A percentile compares a stretch with the other conserved stretches of the same genome.
These are phyloP conservation scores for Coemansia sp. DNA, from an alignment of 192 early-diverging fungal species.

Conservation along the genomic window DNA sequence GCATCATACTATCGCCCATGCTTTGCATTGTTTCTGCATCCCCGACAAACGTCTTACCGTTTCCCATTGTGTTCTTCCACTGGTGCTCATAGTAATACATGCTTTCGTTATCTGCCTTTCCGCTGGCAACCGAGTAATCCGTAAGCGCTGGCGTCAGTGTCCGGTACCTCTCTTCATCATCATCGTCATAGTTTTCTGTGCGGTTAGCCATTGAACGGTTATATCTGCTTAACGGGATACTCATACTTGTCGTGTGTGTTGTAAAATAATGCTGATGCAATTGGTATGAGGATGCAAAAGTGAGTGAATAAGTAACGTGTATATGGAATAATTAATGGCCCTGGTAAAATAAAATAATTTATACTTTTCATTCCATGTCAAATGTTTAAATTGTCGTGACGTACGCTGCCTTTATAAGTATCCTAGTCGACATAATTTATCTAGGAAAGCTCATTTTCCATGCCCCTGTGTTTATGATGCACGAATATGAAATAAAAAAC, in stretches of 20 bases:
- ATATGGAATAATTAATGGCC: neutral
- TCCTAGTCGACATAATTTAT: no score
- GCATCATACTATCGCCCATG: neutral
- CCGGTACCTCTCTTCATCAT: slow-evolving; percentile 10
- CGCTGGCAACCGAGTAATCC: neutral
- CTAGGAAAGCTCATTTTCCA: no score
- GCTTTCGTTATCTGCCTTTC: neutral
- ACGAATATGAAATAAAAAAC: no score
- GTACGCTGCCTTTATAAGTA: no score
- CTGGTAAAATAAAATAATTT: no score
- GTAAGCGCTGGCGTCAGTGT: slow-evolving; percentile 13
- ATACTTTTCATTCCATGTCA: neutral
- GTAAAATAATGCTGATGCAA: no score
- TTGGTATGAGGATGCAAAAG: no score
- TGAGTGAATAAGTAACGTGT: neutral
- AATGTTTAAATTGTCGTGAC: neutral
- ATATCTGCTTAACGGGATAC: slow-evolving; percentile 21
- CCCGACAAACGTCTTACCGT: slow-evolving; percentile 11
- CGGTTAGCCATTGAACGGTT: neutral
- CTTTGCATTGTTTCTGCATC: neutral
- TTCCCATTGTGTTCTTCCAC: slow-evolving; percentile 11
- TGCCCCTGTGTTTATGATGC: no score
- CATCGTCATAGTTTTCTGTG: neutral
- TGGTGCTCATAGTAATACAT: slow-evolving; percentile 20
- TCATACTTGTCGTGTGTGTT: slow-evolving; percentile 1